Percentiles rank a stretch among this genome's conserved stretches.
Conservation (phyloP, 345 rosid genomes). For the Moricandia arvensis region DNA sequence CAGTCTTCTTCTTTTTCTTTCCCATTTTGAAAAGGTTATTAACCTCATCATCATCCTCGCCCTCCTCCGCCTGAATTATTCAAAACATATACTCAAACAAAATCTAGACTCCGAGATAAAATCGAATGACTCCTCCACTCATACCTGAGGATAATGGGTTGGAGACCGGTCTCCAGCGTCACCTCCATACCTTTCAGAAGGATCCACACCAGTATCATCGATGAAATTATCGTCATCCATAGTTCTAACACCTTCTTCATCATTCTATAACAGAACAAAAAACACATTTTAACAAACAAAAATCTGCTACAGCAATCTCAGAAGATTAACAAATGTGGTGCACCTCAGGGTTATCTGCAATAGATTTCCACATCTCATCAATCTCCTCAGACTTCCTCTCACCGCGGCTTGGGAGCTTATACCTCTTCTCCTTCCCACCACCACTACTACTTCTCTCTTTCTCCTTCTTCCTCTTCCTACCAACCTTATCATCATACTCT, state of each 20-base stretch:
- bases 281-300: neutral
- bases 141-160: conserved; percentile 49
- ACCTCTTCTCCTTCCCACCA: conserved; percentile 57
- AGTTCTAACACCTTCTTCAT: conserved; percentile 80
- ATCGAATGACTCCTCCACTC: neutral
- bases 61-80: conserved; percentile 74
- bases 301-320: conserved; percentile 5
- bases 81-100: conserved; percentile 7
- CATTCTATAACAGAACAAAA: conserved; percentile 55
- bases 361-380: conserved; percentile 95
- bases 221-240: conserved; percentile 92
- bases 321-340: neutral
- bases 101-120: neutral
- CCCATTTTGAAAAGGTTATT: conserved; percentile 85
- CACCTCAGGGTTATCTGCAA: conserved; percentile 91
- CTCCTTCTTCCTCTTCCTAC: conserved; percentile 57
- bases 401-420: conserved; percentile 38
- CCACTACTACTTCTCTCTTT: conserved; percentile 41
- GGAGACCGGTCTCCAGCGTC: conserved; percentile 69
- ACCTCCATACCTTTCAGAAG: conserved; percentile 72
- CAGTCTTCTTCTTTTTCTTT: conserved; percentile 76
- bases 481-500: conserved; percentile 45
- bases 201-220: conserved; percentile 88
- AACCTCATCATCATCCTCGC: conserved; percentile 87
- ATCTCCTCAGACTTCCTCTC: conserved; percentile 59